Percentiles rank a stretch among this genome's conserved stretches.
These are phyloP conservation scores for Pyrenula massariospora DNA, from an alignment of 495 filamentous ascomycete species.

Conservation along the genomic window DNA sequence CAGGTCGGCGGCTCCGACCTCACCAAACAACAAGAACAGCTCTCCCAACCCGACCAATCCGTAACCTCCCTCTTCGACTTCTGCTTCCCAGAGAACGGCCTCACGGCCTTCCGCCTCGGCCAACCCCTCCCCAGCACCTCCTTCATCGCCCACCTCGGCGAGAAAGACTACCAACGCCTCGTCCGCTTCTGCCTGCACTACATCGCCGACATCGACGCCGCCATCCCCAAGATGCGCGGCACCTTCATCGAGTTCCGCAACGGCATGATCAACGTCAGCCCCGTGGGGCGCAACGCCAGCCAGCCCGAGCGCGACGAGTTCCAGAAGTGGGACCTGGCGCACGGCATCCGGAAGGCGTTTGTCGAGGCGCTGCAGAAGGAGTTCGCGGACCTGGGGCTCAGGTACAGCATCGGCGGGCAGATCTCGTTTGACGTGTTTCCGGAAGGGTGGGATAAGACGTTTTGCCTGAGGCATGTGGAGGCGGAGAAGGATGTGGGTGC, in stretches of 20 bases:
- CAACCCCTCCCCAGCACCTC: conserved; percentile 54
- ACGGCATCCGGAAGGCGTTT: conserved; percentile 61
- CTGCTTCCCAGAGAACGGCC: conserved; percentile 91
- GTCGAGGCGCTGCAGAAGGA: conserved; percentile 64
- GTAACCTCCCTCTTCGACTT: conserved; percentile 85
- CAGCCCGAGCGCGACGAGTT: conserved; percentile 69
- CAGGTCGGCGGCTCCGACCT: conserved; percentile 63
- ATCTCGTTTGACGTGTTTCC: conserved; percentile 99
- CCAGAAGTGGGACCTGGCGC: conserved; percentile 61
- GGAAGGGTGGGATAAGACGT: conserved; percentile 97
- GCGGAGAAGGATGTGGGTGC: conserved; percentile 57
- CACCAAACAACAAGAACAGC: conserved; percentile 89
- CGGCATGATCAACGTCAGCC: conserved; percentile 93
- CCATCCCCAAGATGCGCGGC: conserved; percentile 70
- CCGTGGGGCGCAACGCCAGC: conserved; percentile 84
- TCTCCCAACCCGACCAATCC: conserved; percentile 49
- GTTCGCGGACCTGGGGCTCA: conserved; percentile 75
- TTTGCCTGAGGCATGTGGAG: conserved; percentile 79
- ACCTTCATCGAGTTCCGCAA: conserved; percentile 95
- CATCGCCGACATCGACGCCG: conserved; percentile 67
- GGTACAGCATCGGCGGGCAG: conserved; percentile 91
- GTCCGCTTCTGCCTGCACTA: conserved; percentile 80
- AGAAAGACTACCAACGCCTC: conserved; percentile 82
- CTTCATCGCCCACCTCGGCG: conserved; percentile 90
- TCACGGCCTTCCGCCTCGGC: conserved; percentile 80